Percentiles rank a stretch among this genome's conserved stretches.
These are phyloP conservation scores for Candida methanosorbosa DNA, from an alignment of 805 yeast genomes.

Conservation along the genomic window DNA sequence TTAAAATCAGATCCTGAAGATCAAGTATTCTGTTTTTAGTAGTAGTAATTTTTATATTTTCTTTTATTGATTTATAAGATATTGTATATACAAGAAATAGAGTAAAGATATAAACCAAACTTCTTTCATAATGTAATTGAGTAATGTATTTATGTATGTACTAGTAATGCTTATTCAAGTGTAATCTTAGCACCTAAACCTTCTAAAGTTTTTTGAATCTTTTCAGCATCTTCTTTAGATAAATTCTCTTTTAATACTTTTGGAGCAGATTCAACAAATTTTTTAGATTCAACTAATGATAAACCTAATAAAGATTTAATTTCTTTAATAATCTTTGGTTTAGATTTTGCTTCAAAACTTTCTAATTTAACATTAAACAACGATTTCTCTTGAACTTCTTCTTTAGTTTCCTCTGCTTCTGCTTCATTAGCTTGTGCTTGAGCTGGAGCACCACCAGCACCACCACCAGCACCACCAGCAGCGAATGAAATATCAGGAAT, in stretches of 20 bases:
- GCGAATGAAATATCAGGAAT: conserved; percentile 92
- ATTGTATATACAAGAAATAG: too few species aligned
- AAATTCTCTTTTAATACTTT: conserved; percentile 91
- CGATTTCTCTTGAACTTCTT: conserved; percentile 83
- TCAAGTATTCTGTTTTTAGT: conserved; percentile 27
- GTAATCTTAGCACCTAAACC: conserved; percentile 89
- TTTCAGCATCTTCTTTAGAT: conserved; percentile 95
- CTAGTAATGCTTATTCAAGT: conserved; percentile 51
- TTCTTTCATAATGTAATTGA: neutral
- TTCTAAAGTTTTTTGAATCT: conserved; percentile 87
- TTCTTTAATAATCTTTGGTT: conserved; percentile 97
- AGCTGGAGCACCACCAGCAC: conserved; percentile 52
- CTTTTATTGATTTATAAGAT: neutral
- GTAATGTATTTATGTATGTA: neutral
- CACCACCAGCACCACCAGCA: conserved; percentile 54
- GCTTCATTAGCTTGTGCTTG: conserved; percentile 64
- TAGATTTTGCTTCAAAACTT: conserved; percentile 86
- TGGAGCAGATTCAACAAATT: conserved; percentile 97
- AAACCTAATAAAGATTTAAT: conserved; percentile 86
- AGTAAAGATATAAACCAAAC: too few species aligned
- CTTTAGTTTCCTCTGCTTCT: conserved; percentile 65
- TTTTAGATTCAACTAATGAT: conserved; percentile 93
- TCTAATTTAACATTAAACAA: conserved; percentile 89
- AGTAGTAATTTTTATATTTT: neutral
- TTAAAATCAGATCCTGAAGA: conserved; percentile 23